Base-by-base conservation (phyloP, 306 rosid species). In the Hylodesmum podocarpum region DNA sequence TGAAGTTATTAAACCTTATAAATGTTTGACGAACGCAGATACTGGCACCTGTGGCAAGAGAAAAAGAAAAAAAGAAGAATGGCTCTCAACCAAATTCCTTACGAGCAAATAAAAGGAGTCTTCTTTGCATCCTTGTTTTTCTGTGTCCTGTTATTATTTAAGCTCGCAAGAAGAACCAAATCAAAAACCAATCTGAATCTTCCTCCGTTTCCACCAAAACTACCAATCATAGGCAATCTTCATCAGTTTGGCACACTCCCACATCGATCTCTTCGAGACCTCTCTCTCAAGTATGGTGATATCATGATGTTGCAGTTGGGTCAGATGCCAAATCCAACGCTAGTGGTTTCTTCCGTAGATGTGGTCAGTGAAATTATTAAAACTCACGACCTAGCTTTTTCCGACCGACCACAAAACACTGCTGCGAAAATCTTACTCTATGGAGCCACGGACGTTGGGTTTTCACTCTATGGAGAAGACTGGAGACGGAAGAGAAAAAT, bases 201-300 rank as follows among this genome's bases (percentile, higher is more conserved):
- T 0, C 77, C 75, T 27, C 86, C 82, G 15, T 82, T 51, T 3
- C 77, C 86, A 34, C 83, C 83, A 43, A 84, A 81, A 34, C 70
- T 84, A 19, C 85, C 83, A 0, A 0, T 84, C 39, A 81, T 84
- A 1, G 85, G 88, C 21, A 81, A 84, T 11, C 72, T 84, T 25
- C 85, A 84, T 15, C 83, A 77, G 14, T 22, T 84, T 25, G 88
- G 88, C 0, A 8, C 61, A 19, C 72, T 77, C 0, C 88, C 74
- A 9, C 83, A 81, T 8, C 75, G 27, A 0, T 77, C 83, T 19
- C 33, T 84, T 7, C 57, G 44, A 5, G 19, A 61, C 1, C 66
- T 81, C 72, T 77, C 80, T 1, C n/a, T 25, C n/a, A 77, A 59
- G 14, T 76, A 80, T 3, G 84, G 82, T 0, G 31, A 76, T 21